phyloP scores from a whole-genome alignment of 2,329 filamentous ascomycete genomes.

The Beauveria sp. region DNA sequence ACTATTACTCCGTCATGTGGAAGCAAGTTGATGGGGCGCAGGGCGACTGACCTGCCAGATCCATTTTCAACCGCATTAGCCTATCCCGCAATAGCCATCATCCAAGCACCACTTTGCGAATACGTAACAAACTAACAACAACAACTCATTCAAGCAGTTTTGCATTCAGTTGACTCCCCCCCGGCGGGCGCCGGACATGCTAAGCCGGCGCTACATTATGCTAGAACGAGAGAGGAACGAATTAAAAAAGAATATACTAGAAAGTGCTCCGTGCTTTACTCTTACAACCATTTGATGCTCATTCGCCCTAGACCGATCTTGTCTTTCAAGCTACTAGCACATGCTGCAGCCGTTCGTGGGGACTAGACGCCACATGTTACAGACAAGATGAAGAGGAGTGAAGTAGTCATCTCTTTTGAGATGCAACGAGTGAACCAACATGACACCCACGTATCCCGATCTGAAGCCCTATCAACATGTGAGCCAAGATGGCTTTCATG shows the following conservation, averaged over 20 bases:
- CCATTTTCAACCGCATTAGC: neutral
- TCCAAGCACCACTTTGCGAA: neutral
- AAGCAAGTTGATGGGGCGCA: neutral
- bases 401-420: neutral
- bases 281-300: neutral
- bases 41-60: slow-evolving; percentile 6
- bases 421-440: neutral
- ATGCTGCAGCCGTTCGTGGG: neutral
- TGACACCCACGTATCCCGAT: neutral
- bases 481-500: too few species aligned
- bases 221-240: too few species aligned
- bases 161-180: neutral
- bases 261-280: neutral
- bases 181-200: neutral
- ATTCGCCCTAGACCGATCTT: neutral
- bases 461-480: neutral
- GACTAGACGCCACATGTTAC: neutral
- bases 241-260: neutral
- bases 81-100: neutral
- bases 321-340: neutral
- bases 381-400: neutral
- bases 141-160: neutral
- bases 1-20: too few species aligned
- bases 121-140: neutral
- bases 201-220: neutral